These are phyloP conservation scores for Termitomyces sp. DNA, from an alignment of 768 basidiomycete genomes.

Conservation along the genomic window DNA sequence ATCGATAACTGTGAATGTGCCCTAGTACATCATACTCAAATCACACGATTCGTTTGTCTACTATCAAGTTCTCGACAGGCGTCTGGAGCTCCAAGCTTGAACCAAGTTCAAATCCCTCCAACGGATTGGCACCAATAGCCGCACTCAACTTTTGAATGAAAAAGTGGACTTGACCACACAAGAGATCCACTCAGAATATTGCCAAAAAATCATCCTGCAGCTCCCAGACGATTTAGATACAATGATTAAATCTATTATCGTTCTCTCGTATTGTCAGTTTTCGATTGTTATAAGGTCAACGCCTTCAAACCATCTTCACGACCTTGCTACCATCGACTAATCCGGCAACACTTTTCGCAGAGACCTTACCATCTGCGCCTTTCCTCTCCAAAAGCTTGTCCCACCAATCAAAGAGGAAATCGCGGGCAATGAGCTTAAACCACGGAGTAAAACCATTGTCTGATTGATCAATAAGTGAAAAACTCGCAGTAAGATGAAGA, in stretches of 20 bases:
- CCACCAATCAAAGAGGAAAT: conserved; percentile 99
- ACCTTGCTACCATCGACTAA: conserved; percentile 73
- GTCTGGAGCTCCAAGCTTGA: no score
- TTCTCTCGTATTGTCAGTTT: no score
- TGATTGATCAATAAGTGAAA: conserved; percentile 24
- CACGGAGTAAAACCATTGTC: conserved; percentile 94
- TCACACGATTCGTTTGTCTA: no score
- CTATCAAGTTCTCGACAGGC: no score
- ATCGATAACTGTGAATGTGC: not conserved
- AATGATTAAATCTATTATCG: no score
- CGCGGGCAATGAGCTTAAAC: conserved; percentile 97
- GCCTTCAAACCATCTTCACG: conserved; percentile 38
- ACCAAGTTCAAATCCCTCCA: no score
- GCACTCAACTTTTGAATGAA: no score
- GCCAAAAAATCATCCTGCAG: no score
- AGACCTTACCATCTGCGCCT: conserved; percentile 50
- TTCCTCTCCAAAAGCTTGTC: conserved; percentile 75
- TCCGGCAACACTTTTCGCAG: conserved; percentile 61
- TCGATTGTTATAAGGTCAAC: no score
- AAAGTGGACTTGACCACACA: no score
- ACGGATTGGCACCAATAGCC: no score
- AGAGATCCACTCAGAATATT: not conserved
- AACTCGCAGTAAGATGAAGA: not conserved
- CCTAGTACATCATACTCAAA: no score
- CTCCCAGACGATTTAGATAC: not conserved